Evolutionary conservation across 257 asterid species (phyloP).

Genomic region (Craterostigma plantagineum): DNA sequence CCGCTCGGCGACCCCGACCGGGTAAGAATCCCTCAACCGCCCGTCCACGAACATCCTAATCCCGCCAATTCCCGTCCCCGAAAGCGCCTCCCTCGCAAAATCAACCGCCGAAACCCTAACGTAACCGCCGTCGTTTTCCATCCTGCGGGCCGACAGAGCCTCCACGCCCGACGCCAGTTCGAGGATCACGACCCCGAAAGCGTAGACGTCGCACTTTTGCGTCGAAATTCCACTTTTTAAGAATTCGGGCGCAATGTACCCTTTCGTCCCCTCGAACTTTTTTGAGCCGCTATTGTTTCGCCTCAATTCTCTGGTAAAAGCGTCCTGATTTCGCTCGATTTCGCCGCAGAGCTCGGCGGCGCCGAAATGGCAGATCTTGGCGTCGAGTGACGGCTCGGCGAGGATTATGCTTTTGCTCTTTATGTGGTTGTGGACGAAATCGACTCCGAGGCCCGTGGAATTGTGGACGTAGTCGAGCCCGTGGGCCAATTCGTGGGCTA

Average conservation of each 20-base stretch:
- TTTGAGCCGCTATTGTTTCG: too few relatives aligned
- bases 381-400: slow-evolving; percentile 24
- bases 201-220: slow-evolving; percentile 57
- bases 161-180: slow-evolving; percentile 77
- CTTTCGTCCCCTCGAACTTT: slow-evolving; percentile 71
- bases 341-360: slow-evolving; percentile 93
- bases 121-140: slow-evolving; percentile 49
- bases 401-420: slow-evolving; percentile 54
- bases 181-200: slow-evolving; percentile 80
- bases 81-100: slow-evolving; percentile 41
- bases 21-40: slow-evolving; percentile 74
- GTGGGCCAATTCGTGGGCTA: slow-evolving; percentile 73
- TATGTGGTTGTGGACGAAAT: slow-evolving; percentile 72
- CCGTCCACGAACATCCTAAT: slow-evolving; percentile 29
- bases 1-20: slow-evolving; percentile 69
- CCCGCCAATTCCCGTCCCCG: slow-evolving; percentile 25
- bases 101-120: slow-evolving; percentile 61
- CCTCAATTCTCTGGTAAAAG: too few relatives aligned
- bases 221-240: slow-evolving; percentile 43
- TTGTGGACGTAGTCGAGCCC: slow-evolving; percentile 79
- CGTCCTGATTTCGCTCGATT: slow-evolving; percentile 14
- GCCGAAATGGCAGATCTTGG: slow-evolving; percentile 80
- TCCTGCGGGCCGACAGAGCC: slow-evolving; percentile 37
- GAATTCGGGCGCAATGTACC: slow-evolving; percentile 93
- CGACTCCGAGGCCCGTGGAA: slow-evolving; percentile 58